Conservation (phyloP, 2,329 filamentous ascomycete species). For the Rhynchosporium agropyri region DNA sequence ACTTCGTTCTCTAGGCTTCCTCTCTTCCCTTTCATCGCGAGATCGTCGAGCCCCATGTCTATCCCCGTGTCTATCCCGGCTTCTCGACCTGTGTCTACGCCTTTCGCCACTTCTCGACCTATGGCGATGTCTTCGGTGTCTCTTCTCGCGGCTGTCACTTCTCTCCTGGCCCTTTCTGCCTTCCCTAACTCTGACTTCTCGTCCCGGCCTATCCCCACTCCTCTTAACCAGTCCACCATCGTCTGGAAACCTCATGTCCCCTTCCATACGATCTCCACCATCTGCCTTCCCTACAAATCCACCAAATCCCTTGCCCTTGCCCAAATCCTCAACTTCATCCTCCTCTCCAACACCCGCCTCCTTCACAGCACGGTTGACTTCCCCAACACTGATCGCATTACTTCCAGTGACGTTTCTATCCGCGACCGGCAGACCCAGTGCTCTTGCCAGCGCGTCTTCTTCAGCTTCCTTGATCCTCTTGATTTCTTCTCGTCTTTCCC, state of each 20-base stretch:
- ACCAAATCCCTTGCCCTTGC: constrained; percentile 39
- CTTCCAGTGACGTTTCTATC: constrained; percentile 55
- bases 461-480: constrained; percentile 86
- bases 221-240: constrained; percentile 31
- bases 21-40: constrained; percentile 34
- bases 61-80: constrained; percentile 31
- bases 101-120: constrained; percentile 39
- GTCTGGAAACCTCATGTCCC: constrained; percentile 19
- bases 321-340: constrained; percentile 41
- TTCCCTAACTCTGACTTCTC: constrained; percentile 24
- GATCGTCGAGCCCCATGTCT: constrained; percentile 25
- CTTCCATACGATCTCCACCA: constrained; percentile 27
- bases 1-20: constrained; percentile 38
- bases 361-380: constrained; percentile 57
- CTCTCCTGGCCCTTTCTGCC: constrained; percentile 35
- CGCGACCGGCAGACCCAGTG: constrained; percentile 77
- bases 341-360: constrained; percentile 48
- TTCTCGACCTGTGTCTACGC: constrained; percentile 35
- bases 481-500: constrained; percentile 75
- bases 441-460: constrained; percentile 83
- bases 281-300: constrained; percentile 39
- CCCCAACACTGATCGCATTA: constrained; percentile 71
- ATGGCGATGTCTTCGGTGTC: constrained; percentile 40
- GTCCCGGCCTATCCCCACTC: constrained; percentile 14
- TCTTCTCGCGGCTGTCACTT: constrained; percentile 39